A percentile compares a stretch with the other conserved stretches of the same genome.
Conservation (phyloP, 768 basidiomycete species). For the Psilocybe cubensis region DNA sequence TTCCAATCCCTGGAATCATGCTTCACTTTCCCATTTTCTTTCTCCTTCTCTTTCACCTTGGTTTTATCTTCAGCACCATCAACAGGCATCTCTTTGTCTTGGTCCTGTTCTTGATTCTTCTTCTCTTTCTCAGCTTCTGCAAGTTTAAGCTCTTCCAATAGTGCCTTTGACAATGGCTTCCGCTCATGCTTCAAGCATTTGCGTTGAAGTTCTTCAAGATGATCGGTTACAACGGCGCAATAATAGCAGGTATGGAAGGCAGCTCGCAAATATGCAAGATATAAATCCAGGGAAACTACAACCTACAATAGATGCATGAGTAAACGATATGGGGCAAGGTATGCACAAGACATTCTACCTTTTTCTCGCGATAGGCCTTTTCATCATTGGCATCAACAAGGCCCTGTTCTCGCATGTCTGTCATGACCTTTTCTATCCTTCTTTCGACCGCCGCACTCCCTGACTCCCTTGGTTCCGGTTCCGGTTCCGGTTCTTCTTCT, state of each 20-base stretch:
- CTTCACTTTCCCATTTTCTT: conserved; percentile 33
- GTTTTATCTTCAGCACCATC: conserved; percentile 34
- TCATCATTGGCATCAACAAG: conserved; percentile 63
- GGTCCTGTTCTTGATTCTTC: conserved; percentile 45
- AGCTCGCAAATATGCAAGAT: conserved; percentile 89
- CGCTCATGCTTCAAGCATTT: conserved; percentile 94
- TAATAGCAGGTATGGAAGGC: conserved; percentile 98
- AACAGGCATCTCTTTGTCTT: conserved; percentile 33
- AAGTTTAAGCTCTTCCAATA: conserved; percentile 63
- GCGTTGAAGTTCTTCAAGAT: conserved; percentile 92
- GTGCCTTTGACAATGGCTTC: conserved; percentile 66
- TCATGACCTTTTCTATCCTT: conserved; percentile 76
- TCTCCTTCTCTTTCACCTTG: conserved; percentile 41
- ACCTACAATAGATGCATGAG: conserved; percentile 48
- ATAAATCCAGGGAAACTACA: conserved; percentile 86
- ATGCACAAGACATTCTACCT: conserved; percentile 50
- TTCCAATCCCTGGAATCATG: conserved; percentile 47
- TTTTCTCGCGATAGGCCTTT: conserved; percentile 68
- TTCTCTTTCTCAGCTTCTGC: conserved; percentile 54
- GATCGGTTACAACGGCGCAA: conserved; percentile 91
- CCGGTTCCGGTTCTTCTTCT: conserved; percentile 57
- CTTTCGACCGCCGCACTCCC: conserved; percentile 84
- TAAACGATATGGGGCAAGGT: conserved; percentile 17
- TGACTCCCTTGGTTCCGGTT: conserved; percentile 60
- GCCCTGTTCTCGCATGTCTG: conserved; percentile 69